Conservation (phyloP, 805 yeast species). For the Kuraishia cidri region DNA sequence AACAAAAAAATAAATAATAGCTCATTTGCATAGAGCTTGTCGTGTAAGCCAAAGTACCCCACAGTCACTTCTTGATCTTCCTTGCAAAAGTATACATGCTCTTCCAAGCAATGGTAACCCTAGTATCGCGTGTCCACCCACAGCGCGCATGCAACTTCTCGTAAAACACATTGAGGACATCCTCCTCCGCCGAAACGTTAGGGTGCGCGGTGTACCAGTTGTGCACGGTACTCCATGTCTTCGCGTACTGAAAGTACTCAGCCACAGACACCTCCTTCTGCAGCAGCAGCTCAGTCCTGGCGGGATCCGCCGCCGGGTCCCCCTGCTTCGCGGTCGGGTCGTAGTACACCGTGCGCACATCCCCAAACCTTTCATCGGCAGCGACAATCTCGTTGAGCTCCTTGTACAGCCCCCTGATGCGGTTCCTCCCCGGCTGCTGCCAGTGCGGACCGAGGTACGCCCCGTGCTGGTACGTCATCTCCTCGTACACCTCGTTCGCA, state of each 20-base stretch:
- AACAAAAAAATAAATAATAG: no score
- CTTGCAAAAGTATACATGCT: conserved; percentile 42
- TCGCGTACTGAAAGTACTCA: conserved; percentile 41
- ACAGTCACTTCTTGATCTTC: conserved; percentile 10
- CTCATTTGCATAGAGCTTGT: neutral
- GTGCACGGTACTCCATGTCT: conserved; percentile 70
- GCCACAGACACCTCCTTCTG: conserved; percentile 30
- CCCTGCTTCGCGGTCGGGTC: conserved; percentile 11
- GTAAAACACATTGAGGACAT: conserved; percentile 38
- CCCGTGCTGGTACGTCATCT: conserved; percentile 31
- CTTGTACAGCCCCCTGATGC: conserved; percentile 33
- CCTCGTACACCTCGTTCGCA: conserved; percentile 42
- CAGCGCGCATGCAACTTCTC: conserved; percentile 29
- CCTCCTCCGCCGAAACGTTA: conserved; percentile 19
- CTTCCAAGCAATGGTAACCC: conserved; percentile 35
- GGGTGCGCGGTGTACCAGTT: conserved; percentile 35
- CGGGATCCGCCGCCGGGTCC: conserved; percentile 11
- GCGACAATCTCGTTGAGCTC: conserved; percentile 21
- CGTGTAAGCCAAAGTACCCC: neutral
- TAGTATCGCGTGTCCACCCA: conserved; percentile 34
- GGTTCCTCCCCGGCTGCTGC: conserved; percentile 76
- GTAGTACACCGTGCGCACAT: conserved; percentile 20
- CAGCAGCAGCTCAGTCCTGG: conserved; percentile 20
- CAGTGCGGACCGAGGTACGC: conserved; percentile 58
- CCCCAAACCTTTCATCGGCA: conserved; percentile 8